A percentile compares a stretch with the other conserved stretches of the same genome.
Conservation (phyloP, 2,329 filamentous ascomycete species). For the Sporothrix schenckii region DNA sequence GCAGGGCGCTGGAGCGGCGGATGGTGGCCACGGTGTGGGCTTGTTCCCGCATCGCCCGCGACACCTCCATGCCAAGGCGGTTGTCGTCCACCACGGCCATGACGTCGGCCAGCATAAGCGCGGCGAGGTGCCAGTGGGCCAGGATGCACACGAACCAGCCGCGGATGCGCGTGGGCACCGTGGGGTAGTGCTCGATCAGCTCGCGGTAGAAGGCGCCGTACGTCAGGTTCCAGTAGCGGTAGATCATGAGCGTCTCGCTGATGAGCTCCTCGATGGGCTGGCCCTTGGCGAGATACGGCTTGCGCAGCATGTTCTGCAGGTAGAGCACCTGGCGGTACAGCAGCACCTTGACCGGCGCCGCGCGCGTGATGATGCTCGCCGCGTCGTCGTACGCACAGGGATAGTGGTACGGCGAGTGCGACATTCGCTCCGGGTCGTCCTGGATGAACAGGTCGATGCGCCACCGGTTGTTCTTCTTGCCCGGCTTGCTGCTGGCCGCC, state of each 20-base stretch:
- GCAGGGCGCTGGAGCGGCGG: conserved; percentile 49
- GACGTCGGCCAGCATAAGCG: conserved; percentile 58
- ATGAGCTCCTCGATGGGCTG: conserved; percentile 54
- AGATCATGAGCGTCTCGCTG: conserved; percentile 52
- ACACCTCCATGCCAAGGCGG: conserved; percentile 39
- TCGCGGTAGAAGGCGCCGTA: conserved; percentile 58
- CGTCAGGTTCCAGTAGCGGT: conserved; percentile 57
- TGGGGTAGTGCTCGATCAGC: conserved; percentile 53
- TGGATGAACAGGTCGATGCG: conserved; percentile 46
- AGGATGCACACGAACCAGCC: conserved; percentile 63
- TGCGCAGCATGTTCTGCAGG: conserved; percentile 56
- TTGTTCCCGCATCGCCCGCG: conserved; percentile 39
- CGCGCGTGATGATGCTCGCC: conserved; percentile 53
- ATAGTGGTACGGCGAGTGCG: conserved; percentile 47
- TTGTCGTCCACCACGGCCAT: conserved; percentile 55
- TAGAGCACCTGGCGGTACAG: conserved; percentile 60
- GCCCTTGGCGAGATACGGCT: conserved; percentile 41
- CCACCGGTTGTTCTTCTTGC: conserved; percentile 37
- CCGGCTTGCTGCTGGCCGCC: conserved; percentile 27
- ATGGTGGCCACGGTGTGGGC: conserved; percentile 47
- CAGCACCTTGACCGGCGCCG: conserved; percentile 62
- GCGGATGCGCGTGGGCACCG: conserved; percentile 56
- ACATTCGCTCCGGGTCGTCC: conserved; percentile 39
- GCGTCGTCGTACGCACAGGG: conserved; percentile 59
- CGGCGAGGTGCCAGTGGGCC: conserved; percentile 61